Base-by-base conservation (phyloP, 129 eudicot genomes). In the Tanacetum coccineum region DNA sequence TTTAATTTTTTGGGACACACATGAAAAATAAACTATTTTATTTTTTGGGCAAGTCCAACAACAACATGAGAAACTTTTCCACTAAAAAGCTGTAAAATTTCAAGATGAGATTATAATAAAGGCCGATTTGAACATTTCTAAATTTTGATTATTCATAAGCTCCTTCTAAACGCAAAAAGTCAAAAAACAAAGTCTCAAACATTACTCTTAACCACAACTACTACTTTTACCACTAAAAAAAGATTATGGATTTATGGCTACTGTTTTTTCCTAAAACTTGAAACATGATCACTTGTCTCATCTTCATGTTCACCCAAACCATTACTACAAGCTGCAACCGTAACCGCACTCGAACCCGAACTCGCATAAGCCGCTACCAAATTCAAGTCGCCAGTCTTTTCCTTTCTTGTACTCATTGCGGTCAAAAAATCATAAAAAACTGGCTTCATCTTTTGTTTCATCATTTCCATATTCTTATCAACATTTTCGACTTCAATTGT, bases 211-310 rank as follows among this genome's bases (percentile, higher is more conserved):
- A 59, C 13, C 21, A 20, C 64, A 39, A 70, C 20, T 8, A 19
- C 6, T 20, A 28, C 42, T 25, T 44, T 13, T 67, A 59, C 51
- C 28, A 21, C 14, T 12, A 50, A 30, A 28, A 46, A 62, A 13
- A 6, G 12, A 12, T 2, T 18, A 59, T 52, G 10, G 15, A 26
- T 51, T 55, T 25, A 74, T 28, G 74, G 62, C 62, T 51, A 74
- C 18, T 74, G 79, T 59, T 80, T 76, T 48, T 73, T 82, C 60
- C 75, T 75, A 68, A 81, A 63, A 70, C 71, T 62, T 1, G 79
- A 59, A 49, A 82, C 72, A 74, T 80, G 78, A 70, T 81, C 78
- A 78, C 92, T 25, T 25, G 28, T 25, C 28, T 25, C 28, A 25
- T 25, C 1, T 25, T 17, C 57, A 19, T 39, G 52, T 9, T 79